phyloP scores from a whole-genome alignment of 2,329 filamentous ascomycete species.

The Colletotrichum sojae region DNA sequence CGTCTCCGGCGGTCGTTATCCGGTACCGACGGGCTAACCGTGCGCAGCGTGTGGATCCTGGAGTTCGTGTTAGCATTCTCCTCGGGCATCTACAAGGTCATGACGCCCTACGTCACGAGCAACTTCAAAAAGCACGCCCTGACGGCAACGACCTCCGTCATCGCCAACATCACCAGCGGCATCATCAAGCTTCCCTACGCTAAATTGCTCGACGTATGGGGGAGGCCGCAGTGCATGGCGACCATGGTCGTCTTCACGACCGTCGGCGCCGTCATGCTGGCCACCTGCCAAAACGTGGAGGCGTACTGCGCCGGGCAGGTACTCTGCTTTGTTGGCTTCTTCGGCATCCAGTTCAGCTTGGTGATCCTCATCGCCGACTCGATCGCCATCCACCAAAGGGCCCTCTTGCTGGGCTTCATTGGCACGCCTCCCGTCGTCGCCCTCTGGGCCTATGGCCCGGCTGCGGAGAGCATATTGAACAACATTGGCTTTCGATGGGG shows the following conservation, averaged over 20 bases:
- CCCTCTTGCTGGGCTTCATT: slow-evolving; percentile 1
- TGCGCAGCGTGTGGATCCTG: slow-evolving; percentile 4
- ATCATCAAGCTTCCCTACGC: slow-evolving; percentile 43
- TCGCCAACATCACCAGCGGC: slow-evolving; percentile 16
- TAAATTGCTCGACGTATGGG: slow-evolving; percentile 55
- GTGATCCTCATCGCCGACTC: slow-evolving; percentile 15
- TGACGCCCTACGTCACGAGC: slow-evolving; percentile 26
- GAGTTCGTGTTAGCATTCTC: slow-evolving; percentile 9
- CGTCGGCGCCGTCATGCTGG: slow-evolving; percentile 67
- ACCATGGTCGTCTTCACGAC: slow-evolving; percentile 52
- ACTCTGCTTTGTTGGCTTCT: slow-evolving; percentile 7
- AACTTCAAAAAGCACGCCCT: slow-evolving; percentile 22
- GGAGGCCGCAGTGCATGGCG: slow-evolving; percentile 52
- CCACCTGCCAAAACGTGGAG: slow-evolving; percentile 63
- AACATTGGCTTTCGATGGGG: slow-evolving; percentile 14
- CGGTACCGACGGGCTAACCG: background rate
- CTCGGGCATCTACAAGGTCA: slow-evolving; percentile 12
- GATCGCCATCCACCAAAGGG: background rate
- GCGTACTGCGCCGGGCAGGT: slow-evolving; percentile 50
- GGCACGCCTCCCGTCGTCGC: background rate
- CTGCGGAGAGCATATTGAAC: background rate
- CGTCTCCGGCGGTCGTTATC: too few species aligned
- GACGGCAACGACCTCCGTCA: slow-evolving; percentile 16
- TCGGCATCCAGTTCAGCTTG: slow-evolving; percentile 19
- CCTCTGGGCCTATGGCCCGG: slow-evolving; percentile 13